Percentiles rank a stretch among this genome's conserved stretches.
Evolutionary conservation across 2,329 filamentous ascomycete species (phyloP).

Genomic region (Stachybotrys elegans): DNA sequence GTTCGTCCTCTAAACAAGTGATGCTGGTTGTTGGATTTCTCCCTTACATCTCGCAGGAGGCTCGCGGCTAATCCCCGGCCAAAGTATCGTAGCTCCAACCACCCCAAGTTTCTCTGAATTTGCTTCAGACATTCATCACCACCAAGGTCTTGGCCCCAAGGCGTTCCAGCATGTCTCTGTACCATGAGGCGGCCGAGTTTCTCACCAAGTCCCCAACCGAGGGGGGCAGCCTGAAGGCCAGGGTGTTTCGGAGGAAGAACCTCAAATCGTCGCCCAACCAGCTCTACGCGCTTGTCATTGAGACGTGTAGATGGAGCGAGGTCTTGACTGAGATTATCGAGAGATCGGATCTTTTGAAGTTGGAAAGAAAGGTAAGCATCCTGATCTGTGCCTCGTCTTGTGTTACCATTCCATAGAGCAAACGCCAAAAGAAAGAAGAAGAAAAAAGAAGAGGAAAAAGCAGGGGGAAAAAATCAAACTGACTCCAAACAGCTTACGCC

Average conservation of each 20-base stretch:
- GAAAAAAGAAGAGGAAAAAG: no score
- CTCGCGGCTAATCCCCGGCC: no score
- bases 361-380: constrained; percentile 76
- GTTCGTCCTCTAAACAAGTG: no score
- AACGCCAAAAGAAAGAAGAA: no score
- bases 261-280: constrained; percentile 76
- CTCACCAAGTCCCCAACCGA: constrained; percentile 48
- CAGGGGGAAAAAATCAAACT: no score
- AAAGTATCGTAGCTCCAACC: no score
- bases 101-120: no score
- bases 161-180: constrained; percentile 70
- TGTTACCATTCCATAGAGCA: no score
- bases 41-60: no score
- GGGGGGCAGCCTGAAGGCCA: constrained; percentile 81
- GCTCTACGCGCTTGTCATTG: constrained; percentile 80
- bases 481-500: constrained; percentile 86
- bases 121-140: not conserved
- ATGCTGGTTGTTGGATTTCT: no score
- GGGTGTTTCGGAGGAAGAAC: constrained; percentile 70
- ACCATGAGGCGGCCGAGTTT: constrained; percentile 81
- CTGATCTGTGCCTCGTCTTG: no score
- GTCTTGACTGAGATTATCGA: constrained; percentile 90
- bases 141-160: not conserved
- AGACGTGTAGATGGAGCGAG: constrained; percentile 85
- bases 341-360: constrained; percentile 65